phyloP scores from a whole-genome alignment of 495 filamentous ascomycete species.

The Penicillium odoratum region DNA sequence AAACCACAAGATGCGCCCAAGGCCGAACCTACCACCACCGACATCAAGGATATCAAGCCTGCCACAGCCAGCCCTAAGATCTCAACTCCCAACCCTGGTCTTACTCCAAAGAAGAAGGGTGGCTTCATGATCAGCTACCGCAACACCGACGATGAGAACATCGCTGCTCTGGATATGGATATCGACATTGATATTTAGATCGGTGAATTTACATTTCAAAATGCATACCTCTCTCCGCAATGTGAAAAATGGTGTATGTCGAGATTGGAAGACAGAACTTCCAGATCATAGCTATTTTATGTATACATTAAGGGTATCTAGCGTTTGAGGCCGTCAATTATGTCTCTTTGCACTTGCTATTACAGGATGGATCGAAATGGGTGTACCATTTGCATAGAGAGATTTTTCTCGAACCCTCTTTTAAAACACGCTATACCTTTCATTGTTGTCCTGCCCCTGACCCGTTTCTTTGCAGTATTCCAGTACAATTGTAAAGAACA shows the following conservation, averaged over 20 bases:
- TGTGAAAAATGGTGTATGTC: not conserved
- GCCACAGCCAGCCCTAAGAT: conserved; percentile 48
- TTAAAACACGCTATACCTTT: too few species aligned
- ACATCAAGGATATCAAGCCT: conserved; percentile 28
- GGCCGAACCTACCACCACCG: conserved; percentile 38
- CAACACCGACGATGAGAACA: conserved; percentile 81
- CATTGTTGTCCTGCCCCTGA: too few species aligned
- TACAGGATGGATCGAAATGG: not conserved
- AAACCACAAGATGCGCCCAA: conserved; percentile 23
- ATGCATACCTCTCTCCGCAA: not conserved
- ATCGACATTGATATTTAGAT: conserved; percentile 73
- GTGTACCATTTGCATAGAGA: too few species aligned
- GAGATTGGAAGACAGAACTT: not conserved
- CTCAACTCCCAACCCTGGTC: conserved; percentile 32
- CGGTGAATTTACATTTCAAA: not conserved
- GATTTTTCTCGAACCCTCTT: too few species aligned
- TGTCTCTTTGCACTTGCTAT: conserved; percentile 2
- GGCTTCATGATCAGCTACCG: conserved; percentile 68
- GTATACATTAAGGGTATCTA: not conserved
- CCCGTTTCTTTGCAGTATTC: too few species aligned
- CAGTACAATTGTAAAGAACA: too few species aligned
- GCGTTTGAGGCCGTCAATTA: not conserved
- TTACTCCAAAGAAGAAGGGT: conserved; percentile 56
- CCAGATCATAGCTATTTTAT: not conserved
- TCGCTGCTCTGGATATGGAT: conserved; percentile 76